Base-by-base conservation (phyloP, 306 rosid genomes). In the Styphnolobium japonicum region DNA sequence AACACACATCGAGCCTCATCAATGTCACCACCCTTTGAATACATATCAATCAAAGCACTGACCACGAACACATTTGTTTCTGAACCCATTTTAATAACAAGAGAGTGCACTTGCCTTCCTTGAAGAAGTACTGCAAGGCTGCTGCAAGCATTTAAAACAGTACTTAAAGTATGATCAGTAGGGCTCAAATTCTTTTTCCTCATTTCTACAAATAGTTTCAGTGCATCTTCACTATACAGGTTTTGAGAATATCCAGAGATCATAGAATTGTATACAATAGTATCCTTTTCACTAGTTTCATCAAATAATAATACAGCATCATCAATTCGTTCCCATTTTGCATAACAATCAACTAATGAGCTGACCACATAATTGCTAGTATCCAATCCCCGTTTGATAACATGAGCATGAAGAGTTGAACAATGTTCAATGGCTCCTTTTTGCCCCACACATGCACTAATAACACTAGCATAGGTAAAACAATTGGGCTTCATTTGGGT, bases 41-140 rank as follows among this genome's bases (percentile, higher is more conserved):
- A 90, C 95, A 90, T 90, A 82, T 90, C 92, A 19, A 88, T 76
- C 79, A 90, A 76, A 70, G 95, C 85, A 80, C 91, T 85, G 68
- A 78, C 89, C 68, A 88, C 87, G 45, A 85, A 90, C 42, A 87
- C 82, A 81, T 87, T 90, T 62, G 82, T 80, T 64, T 83, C 86
- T 18, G 89, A 87, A 70, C 92, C 92, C 87, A 83, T 81, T 87
- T 85, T 90, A 62, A 82, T 71, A 64, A 77, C 89, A 45, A 90
- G 63, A 74, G 87, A 87, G 71, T 90, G 95, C 45, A 88, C 69
- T 74, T 87, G 87, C 70, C 64, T 85, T 76, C 95, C 95, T 67
- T 85, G 86, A 39, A 73, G 66, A 53, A 90, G 89, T n/a, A 74
- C 34, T 15, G 92, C 81, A 40, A 88, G 85, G 77, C 75, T 78